Percentiles rank a stretch among this genome's conserved stretches.
Evolutionary conservation across 1,284 basidiomycete species (phyloP).

Genomic region (Cystobasidium slooffiae): DNA sequence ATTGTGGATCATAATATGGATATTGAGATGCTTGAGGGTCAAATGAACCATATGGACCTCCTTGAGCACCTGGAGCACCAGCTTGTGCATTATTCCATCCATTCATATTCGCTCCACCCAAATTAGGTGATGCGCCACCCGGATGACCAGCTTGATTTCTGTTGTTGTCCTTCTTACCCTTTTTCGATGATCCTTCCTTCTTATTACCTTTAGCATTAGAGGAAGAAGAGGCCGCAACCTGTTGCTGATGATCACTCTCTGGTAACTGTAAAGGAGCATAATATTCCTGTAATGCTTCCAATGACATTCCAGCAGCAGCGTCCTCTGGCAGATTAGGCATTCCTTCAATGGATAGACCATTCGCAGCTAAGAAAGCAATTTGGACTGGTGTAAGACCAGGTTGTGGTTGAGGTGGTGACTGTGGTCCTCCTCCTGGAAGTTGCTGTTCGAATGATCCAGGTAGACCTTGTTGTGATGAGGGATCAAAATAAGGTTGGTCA

Average conservation of each 20-base stretch:
- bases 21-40: constrained; percentile 18
- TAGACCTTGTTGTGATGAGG: background rate
- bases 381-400: constrained; percentile 29
- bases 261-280: background rate
- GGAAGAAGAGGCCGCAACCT: constrained; percentile 1
- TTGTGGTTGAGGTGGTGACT: constrained; percentile 2
- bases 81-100: background rate
- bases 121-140: background rate
- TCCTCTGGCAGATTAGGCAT: constrained; percentile 27
- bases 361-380: constrained; percentile 34
- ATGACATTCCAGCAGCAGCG: constrained; percentile 10
- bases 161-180: constrained; percentile 6
- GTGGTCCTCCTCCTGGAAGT: background rate
- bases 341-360: constrained; percentile 41
- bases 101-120: background rate
- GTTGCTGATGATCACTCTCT: background rate
- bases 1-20: constrained; percentile 1
- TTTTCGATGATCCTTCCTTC: constrained; percentile 6
- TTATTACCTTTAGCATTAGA: constrained; percentile 10
- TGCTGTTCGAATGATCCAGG: background rate
- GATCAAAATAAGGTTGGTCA: constrained; percentile 42
- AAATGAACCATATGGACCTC: constrained; percentile 3
- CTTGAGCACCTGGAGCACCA: background rate
- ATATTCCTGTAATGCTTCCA: constrained; percentile 19
- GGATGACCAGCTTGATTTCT: constrained; percentile 24